These are phyloP conservation scores for Curvularia sp. DNA, from an alignment of 2,329 filamentous ascomycete genomes.

Conservation along the genomic window DNA sequence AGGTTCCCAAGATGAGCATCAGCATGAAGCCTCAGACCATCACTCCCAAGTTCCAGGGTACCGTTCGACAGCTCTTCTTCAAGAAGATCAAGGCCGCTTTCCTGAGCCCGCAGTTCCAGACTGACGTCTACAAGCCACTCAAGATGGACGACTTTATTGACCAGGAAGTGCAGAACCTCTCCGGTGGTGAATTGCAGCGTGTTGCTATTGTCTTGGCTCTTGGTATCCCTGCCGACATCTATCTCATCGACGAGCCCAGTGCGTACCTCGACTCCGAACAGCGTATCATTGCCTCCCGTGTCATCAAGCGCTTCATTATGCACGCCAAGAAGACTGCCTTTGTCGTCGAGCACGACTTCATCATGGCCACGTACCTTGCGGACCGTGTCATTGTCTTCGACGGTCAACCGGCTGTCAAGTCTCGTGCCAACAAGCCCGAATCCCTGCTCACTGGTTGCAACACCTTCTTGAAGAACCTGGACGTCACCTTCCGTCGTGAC, in stretches of 20 bases:
- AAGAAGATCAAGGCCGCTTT: constrained; percentile 99
- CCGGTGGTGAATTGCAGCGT: constrained; percentile 98
- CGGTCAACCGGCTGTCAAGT: constrained; percentile 85
- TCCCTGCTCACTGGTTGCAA: constrained; percentile 96
- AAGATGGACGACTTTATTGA: constrained; percentile 99
- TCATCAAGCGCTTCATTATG: constrained; percentile 99
- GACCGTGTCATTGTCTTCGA: constrained; percentile 99
- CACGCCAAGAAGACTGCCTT: constrained; percentile 99
- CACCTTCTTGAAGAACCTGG: constrained; percentile 91
- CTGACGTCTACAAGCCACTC: constrained; percentile 98
- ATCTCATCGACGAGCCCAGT: constrained; percentile 91
- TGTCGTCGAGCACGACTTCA: constrained; percentile 99
- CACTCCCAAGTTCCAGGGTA: constrained; percentile 96
- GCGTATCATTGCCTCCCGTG: constrained; percentile 94
- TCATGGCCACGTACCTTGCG: constrained; percentile 84
- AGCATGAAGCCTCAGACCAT: constrained; percentile 99
- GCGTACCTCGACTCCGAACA: constrained; percentile 96
- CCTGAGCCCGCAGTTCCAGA: constrained; percentile 97
- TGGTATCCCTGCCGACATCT: constrained; percentile 94
- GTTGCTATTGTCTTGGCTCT: constrained; percentile 98
- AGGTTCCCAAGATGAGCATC: constrained; percentile 93
- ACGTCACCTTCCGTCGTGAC: constrained; percentile 98
- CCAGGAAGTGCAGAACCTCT: constrained; percentile 98
- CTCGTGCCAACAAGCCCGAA: constrained; percentile 88
- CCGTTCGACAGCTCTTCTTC: constrained; percentile 97